Evolutionary conservation across 2,329 filamentous ascomycete species (phyloP), one percentile per base, ranked within the genome.

Genomic region (Penicillium corylophilum): DNA sequence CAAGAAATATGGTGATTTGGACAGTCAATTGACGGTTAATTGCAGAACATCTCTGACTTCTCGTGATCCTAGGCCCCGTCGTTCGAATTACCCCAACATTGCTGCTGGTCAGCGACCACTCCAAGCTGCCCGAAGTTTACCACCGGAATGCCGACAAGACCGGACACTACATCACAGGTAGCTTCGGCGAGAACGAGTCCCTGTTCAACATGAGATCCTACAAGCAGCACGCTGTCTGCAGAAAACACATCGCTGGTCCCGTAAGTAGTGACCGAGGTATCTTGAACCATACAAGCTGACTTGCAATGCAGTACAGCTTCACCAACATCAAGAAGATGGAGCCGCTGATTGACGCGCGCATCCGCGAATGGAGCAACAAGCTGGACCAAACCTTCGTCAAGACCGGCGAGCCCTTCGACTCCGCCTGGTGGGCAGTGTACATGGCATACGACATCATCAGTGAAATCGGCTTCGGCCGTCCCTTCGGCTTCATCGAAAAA

Each of bases 251-350:
- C 22, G 82, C 81, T 1, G 73, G 75, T 1, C 76, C 80, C 2
- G 68, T 71, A 70, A 38, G 66, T 52, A 22, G 41, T 28, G 8
- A 22, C 10, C 18, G 36, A 13, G 9, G 10, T 9, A 28, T 8
- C 7, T 8, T 12, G 2, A 12, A 39, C 16, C 2, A 6, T 2
- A 20, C 8, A 13, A 22, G 20, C 36, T 39, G 12, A 39, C 36
- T 22, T 9, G 36, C 16, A 12, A 13, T 48, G 23, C 47, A 71
- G 59, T 84, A 84, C 60, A 78, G 74, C 47, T 81, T 83, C 60
- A 74, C 69, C 40, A 83, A 81, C 57, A 76, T 84, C 57, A 80
- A 79, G 65, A 80, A 77, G 56, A 84, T 82, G 77, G 82, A 85
- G 63, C 77, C 79, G 0, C 57, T 84, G 26, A 71, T 85, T 2